Base-by-base conservation (phyloP, 768 basidiomycete species). In the Lanmaoa rubissima region DNA sequence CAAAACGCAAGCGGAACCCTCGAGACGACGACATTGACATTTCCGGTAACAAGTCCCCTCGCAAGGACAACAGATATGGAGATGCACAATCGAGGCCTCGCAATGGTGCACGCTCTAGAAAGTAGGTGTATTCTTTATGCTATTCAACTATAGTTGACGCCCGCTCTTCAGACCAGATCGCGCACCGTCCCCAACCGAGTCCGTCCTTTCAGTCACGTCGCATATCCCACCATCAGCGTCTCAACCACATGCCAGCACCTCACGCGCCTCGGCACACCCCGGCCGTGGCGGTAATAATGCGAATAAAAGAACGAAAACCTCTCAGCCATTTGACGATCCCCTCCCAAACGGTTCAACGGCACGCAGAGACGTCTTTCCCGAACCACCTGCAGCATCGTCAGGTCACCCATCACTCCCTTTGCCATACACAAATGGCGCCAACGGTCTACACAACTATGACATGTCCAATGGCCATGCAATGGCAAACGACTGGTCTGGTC, bases 121-220 rank as follows among this genome's bases (percentile, higher is more conserved):
- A 80, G 88, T 88, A 58, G 61, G 82, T 77, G 1, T 39, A 17
- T 35, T 38, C 24, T 34, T 7, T 31, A 5, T 48, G 3, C 32
- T 17, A 24, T 52, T 39, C 5, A 11, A 45, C 12, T 31, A 1
- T 31, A 21, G 32, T 39, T 66, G 50, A 51, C 51, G 5, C 53
- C 19, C 38, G 43, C 51, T 39, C 50, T 45, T 32, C 63, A 89
- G 87, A 69, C 75, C 71, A 31, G 87, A 90, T 63, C 85, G 88
- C 49, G 80, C 78, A 13, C 74, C 77, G 26, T 91, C 89, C 2
- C 89, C 89, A 7, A 79, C 88, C 13, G 89, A 90, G 64, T 92
- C 89, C 10, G 65, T 89, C 36, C 75, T 86, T 42, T 91, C 89
- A 1, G 80, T 84, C 66, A 82, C 81, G n/a, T 87, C 86, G 31